phyloP scores from a whole-genome alignment of 257 asterid species.

The Ajuga chamaepitys region DNA sequence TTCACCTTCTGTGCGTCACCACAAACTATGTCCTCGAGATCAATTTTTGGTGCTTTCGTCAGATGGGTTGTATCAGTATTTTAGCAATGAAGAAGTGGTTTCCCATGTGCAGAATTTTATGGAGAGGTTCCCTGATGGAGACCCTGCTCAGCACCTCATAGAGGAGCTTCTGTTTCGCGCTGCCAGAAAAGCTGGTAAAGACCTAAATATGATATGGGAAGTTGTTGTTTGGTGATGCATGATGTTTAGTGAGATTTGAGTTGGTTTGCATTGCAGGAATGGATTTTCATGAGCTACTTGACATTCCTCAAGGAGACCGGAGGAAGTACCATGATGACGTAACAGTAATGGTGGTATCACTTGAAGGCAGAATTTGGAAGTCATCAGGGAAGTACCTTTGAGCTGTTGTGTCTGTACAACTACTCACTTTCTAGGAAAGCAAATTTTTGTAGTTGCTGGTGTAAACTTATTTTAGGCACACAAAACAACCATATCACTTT shows the following conservation, averaged over 20 bases:
- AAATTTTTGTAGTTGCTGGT: slow-evolving; percentile 67
- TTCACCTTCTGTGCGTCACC: slow-evolving; percentile 87
- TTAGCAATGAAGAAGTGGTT: slow-evolving; percentile 93
- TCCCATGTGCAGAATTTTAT: slow-evolving; percentile 73
- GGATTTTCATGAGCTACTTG: slow-evolving; percentile 93
- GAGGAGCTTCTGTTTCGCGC: slow-evolving; percentile 94
- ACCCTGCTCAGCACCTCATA: slow-evolving; percentile 93
- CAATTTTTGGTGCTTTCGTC: slow-evolving; percentile 93
- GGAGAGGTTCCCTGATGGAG: slow-evolving; percentile 97
- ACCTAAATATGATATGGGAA: too few species aligned
- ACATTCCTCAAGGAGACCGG: slow-evolving; percentile 95
- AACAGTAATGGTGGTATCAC: slow-evolving; percentile 97
- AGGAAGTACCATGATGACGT: slow-evolving; percentile 96
- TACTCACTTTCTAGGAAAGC: slow-evolving; percentile 5
- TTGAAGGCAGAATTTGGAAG: slow-evolving; percentile 96
- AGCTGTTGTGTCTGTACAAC: too few species aligned
- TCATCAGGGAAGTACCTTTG: slow-evolving; percentile 88
- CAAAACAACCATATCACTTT: slow-evolving; percentile 19
- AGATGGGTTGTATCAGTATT: slow-evolving; percentile 94
- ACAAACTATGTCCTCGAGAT: slow-evolving; percentile 78
- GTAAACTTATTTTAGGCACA: slow-evolving; percentile 43
- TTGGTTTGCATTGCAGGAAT: slow-evolving; percentile 37
- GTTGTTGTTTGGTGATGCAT: background rate
- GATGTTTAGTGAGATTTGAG: too few species aligned
- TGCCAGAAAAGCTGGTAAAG: slow-evolving; percentile 95